Evolutionary conservation across 257 asterid species (phyloP), one percentile per base, ranked within the genome.

Genomic region (Salvia rosmarinus): DNA sequence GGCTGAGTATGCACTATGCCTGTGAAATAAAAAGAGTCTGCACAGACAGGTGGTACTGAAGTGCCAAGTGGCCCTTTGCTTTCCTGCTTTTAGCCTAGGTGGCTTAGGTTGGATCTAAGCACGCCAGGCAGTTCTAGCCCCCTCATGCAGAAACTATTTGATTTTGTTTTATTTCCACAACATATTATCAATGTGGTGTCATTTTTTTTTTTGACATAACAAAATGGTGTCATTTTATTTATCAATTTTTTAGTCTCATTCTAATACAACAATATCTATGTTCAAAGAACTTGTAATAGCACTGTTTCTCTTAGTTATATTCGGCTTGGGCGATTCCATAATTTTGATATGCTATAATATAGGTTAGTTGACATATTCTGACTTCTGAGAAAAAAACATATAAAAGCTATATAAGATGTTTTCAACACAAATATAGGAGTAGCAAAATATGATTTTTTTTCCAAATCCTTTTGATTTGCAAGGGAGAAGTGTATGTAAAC

Each of bases 391-490:
- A 37, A 0, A 8, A 7, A 54, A 54, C 25, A 54, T 19, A 21
- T 9, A 23, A 10, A 21, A 57, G 40, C n/a, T 13, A 19, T 25
- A n/a, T n/a, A n/a, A n/a, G n/a, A n/a, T 56, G 4, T 4, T n/a
- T n/a, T n/a, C 0, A 50, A 28, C 19, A 56, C 35, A 9, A 12
- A 1, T 44, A 8, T 68, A 73, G 37, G 46, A 56, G 37, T 42
- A 4, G 9, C n/a, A 60, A 7, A 57, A 52, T 4, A 14, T 19
- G 6, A 4, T n/a, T 9, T 9, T 35, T 50, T 59, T 44, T 44
- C 68, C 51, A 13, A 20, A 2, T 17, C 58, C 2, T n/a, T 70
- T 70, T 46, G 23, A 30, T 71, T 65, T 47, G 25, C 61, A n/a
- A n/a, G n/a, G 42, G 57, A 28, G 11, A 3, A 21, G 19, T 56